Percentiles rank a stretch among this genome's conserved stretches.
Conservation (phyloP, 306 rosid genomes). For the Trichosanthes cucumerina region DNA sequence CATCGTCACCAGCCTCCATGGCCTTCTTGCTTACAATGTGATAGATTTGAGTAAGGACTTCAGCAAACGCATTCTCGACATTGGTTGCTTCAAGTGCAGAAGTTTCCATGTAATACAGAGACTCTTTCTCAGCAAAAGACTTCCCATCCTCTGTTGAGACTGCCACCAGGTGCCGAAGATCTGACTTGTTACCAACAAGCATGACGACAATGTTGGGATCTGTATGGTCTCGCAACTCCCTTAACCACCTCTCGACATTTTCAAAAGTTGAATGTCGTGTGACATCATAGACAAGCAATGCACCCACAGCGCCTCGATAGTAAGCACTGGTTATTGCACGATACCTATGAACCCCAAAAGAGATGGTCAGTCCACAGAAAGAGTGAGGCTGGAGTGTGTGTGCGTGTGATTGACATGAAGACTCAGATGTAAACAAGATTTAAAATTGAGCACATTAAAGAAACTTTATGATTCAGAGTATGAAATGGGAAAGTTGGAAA, state of each 20-base stretch:
- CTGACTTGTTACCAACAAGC: constrained; percentile 58
- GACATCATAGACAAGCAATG: constrained; percentile 47
- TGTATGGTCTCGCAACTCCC: constrained; percentile 52
- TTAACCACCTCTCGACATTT: constrained; percentile 45
- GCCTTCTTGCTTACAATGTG: constrained; percentile 42
- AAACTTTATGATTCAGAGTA: not conserved
- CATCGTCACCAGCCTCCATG: constrained; percentile 29
- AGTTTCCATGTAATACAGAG: constrained; percentile 52
- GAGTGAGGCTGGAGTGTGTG: not conserved
- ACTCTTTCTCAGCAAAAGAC: constrained; percentile 40
- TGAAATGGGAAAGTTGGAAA: not conserved
- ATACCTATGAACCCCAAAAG: constrained; percentile 24
- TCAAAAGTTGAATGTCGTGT: constrained; percentile 50
- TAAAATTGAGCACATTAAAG: not conserved
- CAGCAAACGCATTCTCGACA: constrained; percentile 38
- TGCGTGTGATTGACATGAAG: not conserved
- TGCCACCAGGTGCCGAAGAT: constrained; percentile 51
- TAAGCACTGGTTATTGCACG: constrained; percentile 58
- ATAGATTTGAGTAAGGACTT: constrained; percentile 44
- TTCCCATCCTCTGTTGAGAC: constrained; percentile 46
- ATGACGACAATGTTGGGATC: constrained; percentile 54
- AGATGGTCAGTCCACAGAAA: constrained; percentile 5
- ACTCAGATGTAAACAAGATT: not conserved
- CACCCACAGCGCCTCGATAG: constrained; percentile 57
- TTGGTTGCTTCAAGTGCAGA: constrained; percentile 54